These are phyloP conservation scores for Solanum chacoense DNA, from an alignment of 305 asterid genomes.

Conservation along the genomic window DNA sequence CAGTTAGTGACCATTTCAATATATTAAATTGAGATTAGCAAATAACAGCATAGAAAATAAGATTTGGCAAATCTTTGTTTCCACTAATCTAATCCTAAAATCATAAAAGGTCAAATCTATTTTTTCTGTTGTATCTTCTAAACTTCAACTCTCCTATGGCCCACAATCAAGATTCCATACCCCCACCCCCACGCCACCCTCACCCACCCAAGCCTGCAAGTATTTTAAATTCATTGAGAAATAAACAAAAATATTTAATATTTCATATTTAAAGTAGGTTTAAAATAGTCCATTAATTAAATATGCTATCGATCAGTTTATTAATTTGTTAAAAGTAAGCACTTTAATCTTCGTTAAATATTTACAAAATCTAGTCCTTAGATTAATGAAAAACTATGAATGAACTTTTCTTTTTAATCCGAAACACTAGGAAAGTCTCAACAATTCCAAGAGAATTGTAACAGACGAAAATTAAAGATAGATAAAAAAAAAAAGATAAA, in stretches of 20 bases:
- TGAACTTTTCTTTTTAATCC: too few species aligned
- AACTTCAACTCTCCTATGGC: constrained; percentile 22
- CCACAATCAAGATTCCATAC: constrained; percentile 8
- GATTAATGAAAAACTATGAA: not conserved
- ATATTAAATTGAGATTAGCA: not conserved
- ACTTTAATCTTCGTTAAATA: too few species aligned
- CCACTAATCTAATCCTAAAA: constrained; percentile 14
- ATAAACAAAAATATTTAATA: not conserved
- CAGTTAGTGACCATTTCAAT: not conserved
- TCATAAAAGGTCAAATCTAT: constrained; percentile 19
- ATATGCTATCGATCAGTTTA: not conserved
- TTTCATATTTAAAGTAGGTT: not conserved
- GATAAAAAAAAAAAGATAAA: not conserved
- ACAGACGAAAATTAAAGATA: not conserved
- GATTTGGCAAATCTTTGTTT: constrained; percentile 32
- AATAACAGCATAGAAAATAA: constrained; percentile 2
- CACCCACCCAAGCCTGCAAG: not conserved
- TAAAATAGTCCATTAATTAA: not conserved
- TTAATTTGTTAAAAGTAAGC: too few species aligned
- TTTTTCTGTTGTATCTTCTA: constrained; percentile 18
- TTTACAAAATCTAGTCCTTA: not conserved
- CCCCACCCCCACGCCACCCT: not conserved
- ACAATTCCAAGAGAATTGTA: not conserved
- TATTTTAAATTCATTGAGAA: not conserved
- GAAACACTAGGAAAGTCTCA: not conserved